Conservation (phyloP, 345 rosid genomes). For the Populus euphratica region DNA sequence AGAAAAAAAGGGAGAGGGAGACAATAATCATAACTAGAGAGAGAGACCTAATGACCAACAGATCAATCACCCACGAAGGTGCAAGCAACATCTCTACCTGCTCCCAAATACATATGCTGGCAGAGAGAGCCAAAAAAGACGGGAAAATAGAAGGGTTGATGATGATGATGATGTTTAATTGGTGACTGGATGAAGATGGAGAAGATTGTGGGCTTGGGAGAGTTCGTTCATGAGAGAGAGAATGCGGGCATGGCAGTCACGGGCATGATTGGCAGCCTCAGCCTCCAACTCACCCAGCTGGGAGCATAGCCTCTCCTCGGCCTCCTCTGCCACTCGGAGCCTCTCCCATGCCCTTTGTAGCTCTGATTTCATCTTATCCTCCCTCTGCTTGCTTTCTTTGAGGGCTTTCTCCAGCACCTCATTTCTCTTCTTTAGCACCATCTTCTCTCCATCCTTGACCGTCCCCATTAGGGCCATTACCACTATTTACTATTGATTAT, state of each 20-base stretch:
- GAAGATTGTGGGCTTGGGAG: constrained; percentile 37
- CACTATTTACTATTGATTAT: background rate
- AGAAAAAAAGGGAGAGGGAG: background rate
- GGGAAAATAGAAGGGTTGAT: background rate
- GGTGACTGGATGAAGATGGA: background rate
- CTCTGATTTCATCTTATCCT: constrained; percentile 54
- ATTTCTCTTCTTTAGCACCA: constrained; percentile 44
- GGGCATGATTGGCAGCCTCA: constrained; percentile 66
- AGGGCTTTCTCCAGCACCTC: constrained; percentile 57
- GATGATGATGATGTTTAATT: background rate
- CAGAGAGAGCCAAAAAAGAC: background rate
- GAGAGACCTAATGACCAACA: background rate
- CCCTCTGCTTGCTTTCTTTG: constrained; percentile 43
- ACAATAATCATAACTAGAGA: background rate
- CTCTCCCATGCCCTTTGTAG: constrained; percentile 45
- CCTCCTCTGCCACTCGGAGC: constrained; percentile 71
- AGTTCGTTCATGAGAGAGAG: constrained; percentile 59
- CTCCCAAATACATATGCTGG: background rate
- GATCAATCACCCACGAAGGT: background rate
- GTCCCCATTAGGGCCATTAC: background rate
- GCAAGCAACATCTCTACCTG: background rate
- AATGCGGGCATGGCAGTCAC: constrained; percentile 57
- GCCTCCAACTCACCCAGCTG: constrained; percentile 91
- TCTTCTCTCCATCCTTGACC: constrained; percentile 18
- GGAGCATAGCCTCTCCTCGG: constrained; percentile 74